Percentiles rank a stretch among this genome's conserved stretches.
Conservation (phyloP, 2,329 filamentous ascomycete species). For the Hypoxylon sp. region DNA sequence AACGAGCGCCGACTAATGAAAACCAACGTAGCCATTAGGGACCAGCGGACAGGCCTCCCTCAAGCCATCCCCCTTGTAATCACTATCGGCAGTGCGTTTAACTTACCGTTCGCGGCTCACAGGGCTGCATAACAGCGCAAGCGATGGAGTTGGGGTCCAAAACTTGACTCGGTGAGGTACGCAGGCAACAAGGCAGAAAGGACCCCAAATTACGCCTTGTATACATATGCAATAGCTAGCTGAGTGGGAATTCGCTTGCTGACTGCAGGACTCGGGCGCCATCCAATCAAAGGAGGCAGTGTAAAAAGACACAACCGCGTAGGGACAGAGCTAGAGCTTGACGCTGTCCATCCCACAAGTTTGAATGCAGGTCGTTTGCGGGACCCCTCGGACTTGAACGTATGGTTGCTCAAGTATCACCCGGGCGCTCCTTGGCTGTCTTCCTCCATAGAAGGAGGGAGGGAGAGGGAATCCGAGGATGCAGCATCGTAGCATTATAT, state of each 20-base stretch:
- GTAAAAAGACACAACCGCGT: constrained; percentile 30
- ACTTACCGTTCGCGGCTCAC: constrained; percentile 43
- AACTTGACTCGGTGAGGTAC: constrained; percentile 47
- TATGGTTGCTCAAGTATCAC: too few relatives aligned
- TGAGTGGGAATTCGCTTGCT: constrained; percentile 46
- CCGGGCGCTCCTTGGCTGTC: too few relatives aligned
- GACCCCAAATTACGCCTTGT: constrained; percentile 46
- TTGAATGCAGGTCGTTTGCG: constrained; percentile 35
- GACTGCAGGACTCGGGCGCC: constrained; percentile 48
- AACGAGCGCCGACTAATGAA: constrained; percentile 41
- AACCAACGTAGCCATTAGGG: constrained; percentile 41
- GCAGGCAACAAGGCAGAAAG: constrained; percentile 51
- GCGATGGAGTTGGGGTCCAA: constrained; percentile 47
- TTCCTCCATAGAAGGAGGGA: too few relatives aligned
- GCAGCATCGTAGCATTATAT: constrained; percentile 17
- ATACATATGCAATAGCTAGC: constrained; percentile 40
- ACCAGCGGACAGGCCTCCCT: constrained; percentile 45
- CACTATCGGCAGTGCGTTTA: constrained; percentile 45
- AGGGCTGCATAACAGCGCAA: constrained; percentile 43
- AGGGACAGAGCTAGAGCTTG: constrained; percentile 36
- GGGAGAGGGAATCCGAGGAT: too few relatives aligned
- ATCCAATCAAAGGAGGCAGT: constrained; percentile 42
- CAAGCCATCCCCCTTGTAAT: constrained; percentile 37
- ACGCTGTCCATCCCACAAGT: constrained; percentile 36
- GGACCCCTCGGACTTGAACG: constrained; percentile 42